Conservation (phyloP, 805 yeast genomes). For the Helenozyma baotianmanensis region DNA sequence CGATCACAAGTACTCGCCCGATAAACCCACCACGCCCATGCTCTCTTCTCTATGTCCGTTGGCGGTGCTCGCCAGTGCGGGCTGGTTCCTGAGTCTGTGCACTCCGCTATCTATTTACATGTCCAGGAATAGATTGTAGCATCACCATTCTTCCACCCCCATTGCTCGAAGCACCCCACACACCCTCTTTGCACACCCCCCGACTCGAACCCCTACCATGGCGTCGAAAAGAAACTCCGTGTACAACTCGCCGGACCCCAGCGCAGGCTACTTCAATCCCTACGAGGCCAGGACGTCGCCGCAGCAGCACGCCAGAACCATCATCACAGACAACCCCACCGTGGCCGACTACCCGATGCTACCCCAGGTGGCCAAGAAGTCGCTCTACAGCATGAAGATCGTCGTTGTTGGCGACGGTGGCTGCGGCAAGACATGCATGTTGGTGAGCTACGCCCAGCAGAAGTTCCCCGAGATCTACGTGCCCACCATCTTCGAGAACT, state of each 20-base stretch:
- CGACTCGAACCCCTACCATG: too few relatives aligned
- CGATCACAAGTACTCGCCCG: too few relatives aligned
- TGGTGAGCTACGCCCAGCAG: slow-evolving; percentile 64
- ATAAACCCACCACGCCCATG: too few relatives aligned
- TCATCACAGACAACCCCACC: slow-evolving; percentile 30
- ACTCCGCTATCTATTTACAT: too few relatives aligned
- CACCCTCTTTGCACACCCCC: too few relatives aligned
- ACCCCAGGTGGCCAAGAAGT: slow-evolving; percentile 15
- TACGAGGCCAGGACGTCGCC: slow-evolving; percentile 16
- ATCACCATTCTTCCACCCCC: too few relatives aligned
- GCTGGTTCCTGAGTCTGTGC: too few relatives aligned
- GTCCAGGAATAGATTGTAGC: too few relatives aligned
- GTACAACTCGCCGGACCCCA: slow-evolving; percentile 11
- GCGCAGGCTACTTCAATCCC: slow-evolving; percentile 15
- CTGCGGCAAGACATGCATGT: slow-evolving; percentile 82
- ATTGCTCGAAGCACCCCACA: too few relatives aligned
- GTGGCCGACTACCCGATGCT: slow-evolving; percentile 33
- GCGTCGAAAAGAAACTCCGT: slow-evolving; percentile 8
- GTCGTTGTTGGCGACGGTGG: slow-evolving; percentile 90
- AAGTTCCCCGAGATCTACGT: slow-evolving; percentile 68
- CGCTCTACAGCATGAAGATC: slow-evolving; percentile 42
- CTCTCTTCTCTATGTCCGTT: too few relatives aligned
- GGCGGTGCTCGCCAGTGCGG: too few relatives aligned
- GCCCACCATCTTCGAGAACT: slow-evolving; percentile 82
- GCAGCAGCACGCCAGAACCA: slow-evolving; percentile 11